These are phyloP conservation scores for Salicornia ramosissima DNA, from an alignment of 148 eudicot genomes.

Conservation along the genomic window DNA sequence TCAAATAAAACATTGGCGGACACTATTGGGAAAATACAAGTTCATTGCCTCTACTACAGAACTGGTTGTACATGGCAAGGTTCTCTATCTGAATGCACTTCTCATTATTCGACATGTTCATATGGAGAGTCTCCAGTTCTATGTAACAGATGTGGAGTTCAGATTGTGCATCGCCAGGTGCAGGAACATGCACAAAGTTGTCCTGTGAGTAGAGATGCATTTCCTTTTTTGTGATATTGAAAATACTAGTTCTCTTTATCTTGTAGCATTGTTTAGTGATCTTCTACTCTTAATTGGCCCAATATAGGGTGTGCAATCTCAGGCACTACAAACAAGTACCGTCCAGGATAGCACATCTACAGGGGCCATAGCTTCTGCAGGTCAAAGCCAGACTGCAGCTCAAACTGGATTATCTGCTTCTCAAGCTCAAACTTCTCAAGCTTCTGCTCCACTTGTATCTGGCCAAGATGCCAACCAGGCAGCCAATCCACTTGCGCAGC, in stretches of 20 bases:
- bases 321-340: constrained; percentile 38
- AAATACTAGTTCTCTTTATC: background rate
- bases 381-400: constrained; percentile 36
- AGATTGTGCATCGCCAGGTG: constrained; percentile 89
- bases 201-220: constrained; percentile 47
- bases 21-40: constrained; percentile 69
- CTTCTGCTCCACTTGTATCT: constrained; percentile 34
- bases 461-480: constrained; percentile 44
- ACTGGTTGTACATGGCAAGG: constrained; percentile 99
- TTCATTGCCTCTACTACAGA: constrained; percentile 81
- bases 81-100: constrained; percentile 54
- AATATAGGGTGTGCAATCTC: constrained; percentile 61
- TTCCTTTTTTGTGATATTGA: background rate
- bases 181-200: constrained; percentile 90
- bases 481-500: constrained; percentile 37
- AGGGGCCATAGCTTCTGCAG: constrained; percentile 30
- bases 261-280: background rate
- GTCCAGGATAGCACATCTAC: constrained; percentile 36
- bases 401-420: constrained; percentile 41
- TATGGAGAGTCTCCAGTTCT: constrained; percentile 90
- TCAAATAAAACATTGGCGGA: constrained; percentile 69
- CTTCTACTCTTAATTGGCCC: background rate
- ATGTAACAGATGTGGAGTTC: constrained; percentile 83
- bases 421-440: constrained; percentile 52
- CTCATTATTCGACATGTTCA: constrained; percentile 71